Conservation (phyloP, 257 asterid genomes). For the Cynanchum wilfordii region DNA sequence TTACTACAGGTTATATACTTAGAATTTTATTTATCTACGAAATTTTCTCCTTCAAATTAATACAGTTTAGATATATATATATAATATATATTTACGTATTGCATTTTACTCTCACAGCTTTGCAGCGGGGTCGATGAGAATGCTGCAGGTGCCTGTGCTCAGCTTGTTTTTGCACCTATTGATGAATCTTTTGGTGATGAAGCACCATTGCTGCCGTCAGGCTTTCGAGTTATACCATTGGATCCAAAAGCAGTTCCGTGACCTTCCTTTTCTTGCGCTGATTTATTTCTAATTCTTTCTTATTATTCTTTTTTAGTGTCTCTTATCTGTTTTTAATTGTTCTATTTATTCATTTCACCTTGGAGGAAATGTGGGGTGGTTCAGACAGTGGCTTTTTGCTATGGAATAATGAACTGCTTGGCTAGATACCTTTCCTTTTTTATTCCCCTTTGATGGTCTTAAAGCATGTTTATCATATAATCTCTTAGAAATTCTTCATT, state of each 20-base stretch:
- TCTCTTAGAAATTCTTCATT: neutral
- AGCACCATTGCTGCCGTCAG: conserved; percentile 84
- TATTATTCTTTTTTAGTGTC: neutral
- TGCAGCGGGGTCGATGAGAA: conserved; percentile 89
- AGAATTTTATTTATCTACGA: neutral
- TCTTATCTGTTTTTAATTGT: neutral
- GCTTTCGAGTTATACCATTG: conserved; percentile 88
- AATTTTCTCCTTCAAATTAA: neutral
- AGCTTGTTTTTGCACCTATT: conserved; percentile 93
- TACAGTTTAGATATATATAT: neutral
- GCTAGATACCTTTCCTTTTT: neutral
- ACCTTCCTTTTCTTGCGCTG: conserved; percentile 2
- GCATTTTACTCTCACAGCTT: conserved; percentile 36
- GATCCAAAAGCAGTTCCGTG: conserved; percentile 79
- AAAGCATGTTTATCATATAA: no score
- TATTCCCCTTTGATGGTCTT: neutral
- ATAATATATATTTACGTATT: conserved; percentile 3
- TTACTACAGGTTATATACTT: conserved; percentile 55
- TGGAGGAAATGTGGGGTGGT: neutral
- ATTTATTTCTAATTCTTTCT: neutral
- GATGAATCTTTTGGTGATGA: conserved; percentile 93
- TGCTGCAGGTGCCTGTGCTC: conserved; percentile 69
- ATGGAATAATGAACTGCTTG: neutral
- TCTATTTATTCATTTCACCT: no score
- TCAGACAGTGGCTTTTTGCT: neutral